Base-by-base conservation (phyloP, 257 asterid species). In the Nicotiana tabacum region DNA sequence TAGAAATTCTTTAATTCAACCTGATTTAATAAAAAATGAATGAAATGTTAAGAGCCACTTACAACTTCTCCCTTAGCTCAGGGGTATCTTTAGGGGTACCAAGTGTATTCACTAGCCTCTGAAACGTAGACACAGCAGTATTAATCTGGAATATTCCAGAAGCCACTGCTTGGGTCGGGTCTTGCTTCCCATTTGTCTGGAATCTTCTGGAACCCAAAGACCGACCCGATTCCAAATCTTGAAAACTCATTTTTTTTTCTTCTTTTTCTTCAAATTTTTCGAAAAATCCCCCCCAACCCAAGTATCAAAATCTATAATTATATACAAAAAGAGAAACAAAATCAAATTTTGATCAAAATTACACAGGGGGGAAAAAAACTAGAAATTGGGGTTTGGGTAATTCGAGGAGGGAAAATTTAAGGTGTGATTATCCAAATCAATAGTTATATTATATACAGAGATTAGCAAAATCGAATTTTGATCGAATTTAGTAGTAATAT, bases 181-280 rank as follows among this genome's bases (percentile, higher is more conserved):
- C 88, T 35, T 82, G 90, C 56, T 86, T 87, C 18, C 51, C 85
- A 64, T 82, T 83, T 2, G 66, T 64, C 9, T 74, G 46, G 5
- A 60, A 24, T 37, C 72, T 30, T 21, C 68, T 9, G 6, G 82
- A 60, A 70, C 83, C 69, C 68, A 62, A 32, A 46, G 72, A 12
- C 32, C 88, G 84, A 78, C 92, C 92, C 82, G 88, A 80, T 83
- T 90, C 90, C 35, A 90, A 89, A 87, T 90, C 92, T 55, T 85
- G 87, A 82, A 90, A 90, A 77, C 93, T 90, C 93, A 90, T 89
- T 24, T 65, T 27, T 78, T 2, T 30, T 4, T 24, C 13, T 21
- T 32, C 0, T 66, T 15, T 16, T 18, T 78, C 35, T 78, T 78
- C 21, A 30, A 65, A 30, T 13, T 30, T 12, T 30, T 15, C 6